Evolutionary conservation across 768 basidiomycete genomes (phyloP).

Genomic region (Chlorophyllum brunneum): DNA sequence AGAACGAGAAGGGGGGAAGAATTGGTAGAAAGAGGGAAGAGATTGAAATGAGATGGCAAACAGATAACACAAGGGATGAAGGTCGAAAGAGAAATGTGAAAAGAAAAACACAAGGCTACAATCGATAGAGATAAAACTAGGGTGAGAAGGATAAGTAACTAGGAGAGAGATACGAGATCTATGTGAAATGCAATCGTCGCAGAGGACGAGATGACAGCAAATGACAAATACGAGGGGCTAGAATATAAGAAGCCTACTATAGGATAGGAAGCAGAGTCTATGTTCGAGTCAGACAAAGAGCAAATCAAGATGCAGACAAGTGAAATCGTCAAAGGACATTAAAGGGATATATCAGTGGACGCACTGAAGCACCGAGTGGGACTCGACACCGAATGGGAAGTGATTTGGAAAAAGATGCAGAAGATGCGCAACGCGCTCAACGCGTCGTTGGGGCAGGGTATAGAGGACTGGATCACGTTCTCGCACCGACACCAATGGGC

Average conservation of each 20-base stretch:
- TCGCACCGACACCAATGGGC: slow-evolving; percentile 2
- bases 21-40: slow-evolving; percentile 11
- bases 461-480: slow-evolving; percentile 6
- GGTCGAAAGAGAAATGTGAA: slow-evolving; percentile 2
- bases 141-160: background rate
- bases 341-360: slow-evolving; percentile 28
- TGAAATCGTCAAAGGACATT: slow-evolving; percentile 21
- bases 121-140: slow-evolving; percentile 6
- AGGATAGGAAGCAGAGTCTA: slow-evolving; percentile 15
- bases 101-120: slow-evolving; percentile 19
- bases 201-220: background rate
- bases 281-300: slow-evolving; percentile 13
- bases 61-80: slow-evolving; percentile 10
- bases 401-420: background rate
- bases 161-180: slow-evolving; percentile 8
- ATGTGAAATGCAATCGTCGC: slow-evolving; percentile 8
- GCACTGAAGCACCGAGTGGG: slow-evolving; percentile 13
- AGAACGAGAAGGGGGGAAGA: slow-evolving; percentile 12
- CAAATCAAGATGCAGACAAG: slow-evolving; percentile 18
- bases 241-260: slow-evolving; percentile 4
- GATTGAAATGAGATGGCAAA: slow-evolving; percentile 3
- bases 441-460: background rate
- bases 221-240: slow-evolving; percentile 6
- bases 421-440: background rate
- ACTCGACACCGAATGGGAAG: slow-evolving; percentile 3